Conservation (phyloP, 805 yeast species). For the Cyberlindnera petersonii region DNA sequence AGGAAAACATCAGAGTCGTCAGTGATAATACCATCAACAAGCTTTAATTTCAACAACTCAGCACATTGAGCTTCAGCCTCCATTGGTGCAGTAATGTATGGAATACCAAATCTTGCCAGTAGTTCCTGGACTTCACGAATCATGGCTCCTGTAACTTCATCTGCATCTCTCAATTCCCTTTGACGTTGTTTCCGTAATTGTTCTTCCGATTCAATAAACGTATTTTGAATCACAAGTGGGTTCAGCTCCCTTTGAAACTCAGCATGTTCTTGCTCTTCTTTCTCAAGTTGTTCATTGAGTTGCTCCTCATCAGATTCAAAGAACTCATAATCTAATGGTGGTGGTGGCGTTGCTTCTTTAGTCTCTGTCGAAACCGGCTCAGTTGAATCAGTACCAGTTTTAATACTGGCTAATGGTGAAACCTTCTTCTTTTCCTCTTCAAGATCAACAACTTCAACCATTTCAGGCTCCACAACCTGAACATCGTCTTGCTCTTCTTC, state of each 20-base stretch:
- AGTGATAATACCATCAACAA: slow-evolving; percentile 93
- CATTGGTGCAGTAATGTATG: slow-evolving; percentile 94
- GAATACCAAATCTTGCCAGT: slow-evolving; percentile 84
- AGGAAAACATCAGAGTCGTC: slow-evolving; percentile 97
- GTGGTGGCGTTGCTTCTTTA: background rate
- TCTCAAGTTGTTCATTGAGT: slow-evolving; percentile 53
- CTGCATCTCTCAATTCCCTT: slow-evolving; percentile 80
- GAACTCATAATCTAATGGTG: slow-evolving; percentile 55
- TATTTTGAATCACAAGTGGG: slow-evolving; percentile 17
- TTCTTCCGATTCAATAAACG: slow-evolving; percentile 36
- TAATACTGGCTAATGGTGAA: too few relatives aligned
- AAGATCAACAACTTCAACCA: slow-evolving; percentile 7
- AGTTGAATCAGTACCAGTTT: too few relatives aligned
- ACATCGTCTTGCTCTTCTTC: slow-evolving; percentile 19
- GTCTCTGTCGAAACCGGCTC: background rate
- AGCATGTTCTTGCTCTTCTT: slow-evolving; percentile 72
- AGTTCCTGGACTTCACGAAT: slow-evolving; percentile 87
- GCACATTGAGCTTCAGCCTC: slow-evolving; percentile 99
- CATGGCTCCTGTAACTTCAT: slow-evolving; percentile 85
- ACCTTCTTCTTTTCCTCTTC: background rate
- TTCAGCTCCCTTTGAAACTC: slow-evolving; percentile 47
- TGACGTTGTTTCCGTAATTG: slow-evolving; percentile 56
- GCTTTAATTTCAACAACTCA: slow-evolving; percentile 54
- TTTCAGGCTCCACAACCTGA: slow-evolving; percentile 8
- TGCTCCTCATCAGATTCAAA: slow-evolving; percentile 76